These are phyloP conservation scores for Termitomyces heimii DNA, from an alignment of 768 basidiomycete genomes.

Conservation along the genomic window DNA sequence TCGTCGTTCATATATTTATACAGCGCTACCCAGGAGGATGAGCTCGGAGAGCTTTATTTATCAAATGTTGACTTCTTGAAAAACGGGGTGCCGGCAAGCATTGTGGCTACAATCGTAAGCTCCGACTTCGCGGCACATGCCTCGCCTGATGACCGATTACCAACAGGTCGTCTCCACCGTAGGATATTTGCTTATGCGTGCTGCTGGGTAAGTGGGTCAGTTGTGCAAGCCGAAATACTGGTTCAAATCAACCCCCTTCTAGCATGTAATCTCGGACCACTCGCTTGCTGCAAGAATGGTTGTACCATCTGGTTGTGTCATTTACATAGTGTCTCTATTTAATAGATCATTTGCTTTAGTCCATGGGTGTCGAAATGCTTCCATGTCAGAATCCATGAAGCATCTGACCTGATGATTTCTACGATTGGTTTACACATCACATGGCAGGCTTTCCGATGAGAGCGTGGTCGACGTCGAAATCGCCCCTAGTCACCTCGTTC, in stretches of 20 bases:
- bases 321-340: background rate
- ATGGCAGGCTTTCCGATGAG: conserved; percentile 10
- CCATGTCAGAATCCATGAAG: conserved; percentile 3
- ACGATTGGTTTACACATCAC: background rate
- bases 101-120: conserved; percentile 78
- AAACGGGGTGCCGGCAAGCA: conserved; percentile 91
- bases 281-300: background rate
- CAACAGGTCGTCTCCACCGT: conserved; percentile 77
- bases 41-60: conserved; percentile 86
- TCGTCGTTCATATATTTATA: conserved; percentile 1
- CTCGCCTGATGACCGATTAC: conserved; percentile 6
- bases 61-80: conserved; percentile 85
- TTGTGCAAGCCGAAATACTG: background rate
- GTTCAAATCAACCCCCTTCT: background rate
- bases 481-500: conserved; percentile 4
- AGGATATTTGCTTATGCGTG: conserved; percentile 72
- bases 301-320: background rate
- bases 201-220: conserved; percentile 51
- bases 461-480: conserved; percentile 11
- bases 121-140: background rate
- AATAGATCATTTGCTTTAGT: background rate
- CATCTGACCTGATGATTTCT: conserved; percentile 5
- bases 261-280: conserved; percentile 3
- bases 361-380: conserved; percentile 1
- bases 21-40: conserved; percentile 91